Evolutionary conservation across 192 early-diverging fungal species (phyloP), one percentile per base, ranked within the genome.

Genomic region (Lunasporangiospora selenospora): DNA sequence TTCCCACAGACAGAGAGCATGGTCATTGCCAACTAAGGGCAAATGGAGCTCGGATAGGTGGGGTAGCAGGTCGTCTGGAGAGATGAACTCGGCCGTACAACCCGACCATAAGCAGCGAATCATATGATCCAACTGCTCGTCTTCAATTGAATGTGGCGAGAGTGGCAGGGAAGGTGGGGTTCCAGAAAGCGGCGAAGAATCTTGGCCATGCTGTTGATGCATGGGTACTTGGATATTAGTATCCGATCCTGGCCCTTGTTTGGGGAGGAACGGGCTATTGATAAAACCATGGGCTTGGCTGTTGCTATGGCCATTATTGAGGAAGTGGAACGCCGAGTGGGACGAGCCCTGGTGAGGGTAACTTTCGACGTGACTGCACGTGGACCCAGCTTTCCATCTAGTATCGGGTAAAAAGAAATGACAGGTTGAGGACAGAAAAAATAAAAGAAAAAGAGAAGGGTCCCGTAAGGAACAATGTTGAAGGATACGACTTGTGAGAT

Each of bases 1-100:
- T 41, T 76, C 85, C 89, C 89, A 90, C 2, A 77, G 77, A 67
- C 89, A 90, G 21, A 77, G 55, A 23, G 66, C 41, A 26, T 60
- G 65, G 34, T 75, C 62, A 32, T 63, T 75, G 2, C 55, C 69
- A 18, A 58, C 53, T 16, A 64, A 42, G 19, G 62, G 58, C 13
- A 81, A 45, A 56, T 85, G 83, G 3, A 67, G 46, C 36, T 83
- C 78, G 19, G 71, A 81, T n/a, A 85, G 58, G 50, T 85, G 83
- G 3, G 79, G 81, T 26, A 83, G 65, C 2, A 85, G 36, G 19
- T 85, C 81, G 42, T 83, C 83, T 16, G 79, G 63, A 2, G 79
- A 81, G 23, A 55, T 51, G 42, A 85, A 85, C 16, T 65, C 77
- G 0, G 83, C 83, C 1, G 77, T 55, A 50, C 83, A 85, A 15